phyloP scores from a whole-genome alignment of 2,329 filamentous ascomycete species.

The Pseudogymnoascus sp. region DNA sequence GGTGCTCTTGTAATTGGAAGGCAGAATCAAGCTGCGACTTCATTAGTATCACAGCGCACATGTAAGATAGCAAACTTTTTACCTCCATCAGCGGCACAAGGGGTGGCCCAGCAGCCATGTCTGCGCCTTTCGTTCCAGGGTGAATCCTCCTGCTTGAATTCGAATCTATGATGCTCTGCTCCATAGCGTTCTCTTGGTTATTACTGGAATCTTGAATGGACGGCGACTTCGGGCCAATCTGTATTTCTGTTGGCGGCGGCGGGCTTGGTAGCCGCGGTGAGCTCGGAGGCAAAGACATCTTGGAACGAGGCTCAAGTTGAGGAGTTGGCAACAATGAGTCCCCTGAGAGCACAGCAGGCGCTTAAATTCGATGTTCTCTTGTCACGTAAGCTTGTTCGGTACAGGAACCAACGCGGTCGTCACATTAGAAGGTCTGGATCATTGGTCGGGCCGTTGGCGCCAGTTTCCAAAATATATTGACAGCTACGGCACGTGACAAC shows the following conservation, averaged over 20 bases:
- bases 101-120: slow-evolving; percentile 90
- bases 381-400: slow-evolving; percentile 5
- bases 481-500: not conserved
- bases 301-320: slow-evolving; percentile 16
- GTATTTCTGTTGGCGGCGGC: slow-evolving; percentile 89
- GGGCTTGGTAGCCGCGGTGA: slow-evolving; percentile 92
- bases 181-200: slow-evolving; percentile 50
- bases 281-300: slow-evolving; percentile 58
- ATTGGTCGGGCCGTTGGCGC: slow-evolving; percentile 2
- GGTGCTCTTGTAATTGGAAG: slow-evolving; percentile 94
- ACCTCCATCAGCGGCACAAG: slow-evolving; percentile 81
- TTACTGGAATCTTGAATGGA: slow-evolving; percentile 53
- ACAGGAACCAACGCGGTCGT: not conserved
- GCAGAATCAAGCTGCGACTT: slow-evolving; percentile 76
- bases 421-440: slow-evolving; percentile 4
- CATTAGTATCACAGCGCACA: slow-evolving; percentile 17
- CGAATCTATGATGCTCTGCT: slow-evolving; percentile 58
- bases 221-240: slow-evolving; percentile 75
- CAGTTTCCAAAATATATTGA: not conserved
- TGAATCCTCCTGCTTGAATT: slow-evolving; percentile 79
- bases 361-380: slow-evolving; percentile 5
- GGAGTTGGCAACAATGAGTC: slow-evolving; percentile 1
- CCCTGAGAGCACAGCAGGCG: not conserved
- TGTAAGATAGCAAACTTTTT: slow-evolving; percentile 23
- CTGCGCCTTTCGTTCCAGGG: slow-evolving; percentile 81